Base-by-base conservation (phyloP, 805 yeast species). In the Yarrowia porcina region DNA sequence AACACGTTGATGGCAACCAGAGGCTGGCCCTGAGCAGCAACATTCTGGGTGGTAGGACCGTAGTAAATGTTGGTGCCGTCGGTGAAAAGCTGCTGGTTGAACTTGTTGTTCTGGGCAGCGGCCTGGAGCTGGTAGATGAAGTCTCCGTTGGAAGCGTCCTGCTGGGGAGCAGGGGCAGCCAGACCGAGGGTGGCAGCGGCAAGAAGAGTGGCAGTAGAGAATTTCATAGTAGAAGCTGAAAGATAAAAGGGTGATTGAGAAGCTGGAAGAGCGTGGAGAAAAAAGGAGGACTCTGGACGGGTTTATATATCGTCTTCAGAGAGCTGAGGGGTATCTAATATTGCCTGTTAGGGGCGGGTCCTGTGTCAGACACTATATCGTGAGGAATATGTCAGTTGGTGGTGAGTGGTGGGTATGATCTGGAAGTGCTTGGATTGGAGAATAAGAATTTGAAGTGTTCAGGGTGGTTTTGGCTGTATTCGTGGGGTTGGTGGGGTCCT, bases 81-180 rank as follows among this genome's bases (percentile, higher is more conserved):
- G 13, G 54, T 57, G 62, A 30, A 45, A n/a, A 30, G 54, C 54
- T 39, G 50, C 62, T 28, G 54, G 54, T n/a, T 18, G 39, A 18
- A 44, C 32, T 28, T 28, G 23, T 18, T 25, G 52, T 27, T 30
- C 39, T 63, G 27, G 21, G 30, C 18, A 4, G 66, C 41, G 4
- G 49, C 33, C 7, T 68, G 65, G 10, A 64, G 36, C 18, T 20
- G 23, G 15, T 49, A 47, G 54, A 47, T 20, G 18, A 30, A 30
- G 54, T 47, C 38, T 17, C 23, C 10, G 50, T 44, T 27, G 33
- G 30, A 17, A 13, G 38, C 36, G 18, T 30, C 25, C 38, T 30
- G 38, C 54, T 47, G 54, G 38, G 38, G 27, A 20, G 54, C 54
- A 3, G 54, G 54, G 8, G 54, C 54, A 12, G 54, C 54, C 25